A percentile compares a stretch with the other conserved stretches of the same genome.
phyloP scores from a whole-genome alignment of 192 early-diverging fungal species.

The Coemansia sp. region DNA sequence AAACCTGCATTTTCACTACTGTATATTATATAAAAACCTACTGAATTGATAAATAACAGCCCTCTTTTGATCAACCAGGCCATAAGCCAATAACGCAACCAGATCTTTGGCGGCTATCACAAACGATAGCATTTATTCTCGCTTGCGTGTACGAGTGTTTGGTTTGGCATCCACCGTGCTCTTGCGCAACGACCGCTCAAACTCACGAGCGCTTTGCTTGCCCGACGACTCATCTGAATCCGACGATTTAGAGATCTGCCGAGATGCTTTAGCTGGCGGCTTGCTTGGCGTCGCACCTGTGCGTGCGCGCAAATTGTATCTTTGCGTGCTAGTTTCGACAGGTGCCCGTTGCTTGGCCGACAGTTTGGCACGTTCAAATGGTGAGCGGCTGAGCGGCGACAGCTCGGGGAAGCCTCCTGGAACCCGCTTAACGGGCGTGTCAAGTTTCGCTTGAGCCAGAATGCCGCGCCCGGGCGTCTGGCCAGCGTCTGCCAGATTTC shows the following conservation, averaged over 20 bases:
- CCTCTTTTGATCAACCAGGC: too few species aligned
- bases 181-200: conserved; percentile 22
- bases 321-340: not conserved
- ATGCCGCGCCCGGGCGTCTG: conserved; percentile 11
- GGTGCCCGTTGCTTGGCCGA: conserved; percentile 5
- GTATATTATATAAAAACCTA: too few species aligned
- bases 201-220: conserved; percentile 25
- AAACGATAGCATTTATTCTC: not conserved
- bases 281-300: not conserved
- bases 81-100: too few species aligned
- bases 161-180: conserved; percentile 1
- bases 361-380: conserved; percentile 18
- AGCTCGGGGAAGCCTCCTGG: conserved; percentile 16
- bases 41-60: too few species aligned
- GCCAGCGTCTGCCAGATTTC: conserved; percentile 9
- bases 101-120: too few species aligned
- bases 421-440: conserved; percentile 9
- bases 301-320: conserved; percentile 36
- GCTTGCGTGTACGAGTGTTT: conserved; percentile 30
- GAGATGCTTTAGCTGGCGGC: not conserved
- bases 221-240: not conserved
- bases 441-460: conserved; percentile 4
- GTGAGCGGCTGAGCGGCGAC: conserved; percentile 17
- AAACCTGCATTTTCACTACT: too few species aligned
- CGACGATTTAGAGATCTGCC: not conserved